phyloP scores from a whole-genome alignment of 129 eudicot species.

The Helichrysum umbraculigerum region DNA sequence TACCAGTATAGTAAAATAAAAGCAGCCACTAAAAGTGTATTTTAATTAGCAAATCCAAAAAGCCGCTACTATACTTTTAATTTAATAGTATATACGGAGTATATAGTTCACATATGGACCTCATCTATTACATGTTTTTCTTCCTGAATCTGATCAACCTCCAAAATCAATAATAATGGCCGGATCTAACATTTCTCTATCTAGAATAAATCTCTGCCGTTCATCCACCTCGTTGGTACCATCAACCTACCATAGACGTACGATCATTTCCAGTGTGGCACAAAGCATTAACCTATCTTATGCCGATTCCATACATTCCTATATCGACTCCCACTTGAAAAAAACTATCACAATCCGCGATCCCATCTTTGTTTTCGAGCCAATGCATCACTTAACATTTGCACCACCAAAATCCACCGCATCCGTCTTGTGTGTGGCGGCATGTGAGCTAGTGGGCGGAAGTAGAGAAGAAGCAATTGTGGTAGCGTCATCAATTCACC shows the following conservation, averaged over 20 bases:
- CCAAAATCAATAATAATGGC: conserved; percentile 37
- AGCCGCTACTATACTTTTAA: no score
- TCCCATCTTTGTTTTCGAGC: conserved; percentile 53
- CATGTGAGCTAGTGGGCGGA: conserved; percentile 74
- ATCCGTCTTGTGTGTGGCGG: conserved; percentile 58
- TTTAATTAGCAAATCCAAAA: not conserved
- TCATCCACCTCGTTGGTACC: conserved; percentile 15
- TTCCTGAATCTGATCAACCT: not conserved
- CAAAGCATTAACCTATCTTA: conserved; percentile 35
- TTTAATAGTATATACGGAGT: no score
- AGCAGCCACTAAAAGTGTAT: not conserved
- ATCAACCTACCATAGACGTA: not conserved
- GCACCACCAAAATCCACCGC: conserved; percentile 56
- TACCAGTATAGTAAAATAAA: no score
- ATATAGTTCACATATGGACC: not conserved
- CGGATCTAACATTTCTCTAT: conserved; percentile 19
- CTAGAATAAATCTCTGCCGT: conserved; percentile 25
- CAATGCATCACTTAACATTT: conserved; percentile 68
- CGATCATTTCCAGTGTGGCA: conserved; percentile 4
- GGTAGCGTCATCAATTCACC: conserved; percentile 65
- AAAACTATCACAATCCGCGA: conserved; percentile 45
- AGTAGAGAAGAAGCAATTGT: conserved; percentile 46
- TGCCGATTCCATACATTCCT: conserved; percentile 46
- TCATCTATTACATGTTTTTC: not conserved
- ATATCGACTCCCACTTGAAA: conserved; percentile 49